Conservation (phyloP, 1,139 yeast genomes). For the Sugiyamaella sp. region DNA sequence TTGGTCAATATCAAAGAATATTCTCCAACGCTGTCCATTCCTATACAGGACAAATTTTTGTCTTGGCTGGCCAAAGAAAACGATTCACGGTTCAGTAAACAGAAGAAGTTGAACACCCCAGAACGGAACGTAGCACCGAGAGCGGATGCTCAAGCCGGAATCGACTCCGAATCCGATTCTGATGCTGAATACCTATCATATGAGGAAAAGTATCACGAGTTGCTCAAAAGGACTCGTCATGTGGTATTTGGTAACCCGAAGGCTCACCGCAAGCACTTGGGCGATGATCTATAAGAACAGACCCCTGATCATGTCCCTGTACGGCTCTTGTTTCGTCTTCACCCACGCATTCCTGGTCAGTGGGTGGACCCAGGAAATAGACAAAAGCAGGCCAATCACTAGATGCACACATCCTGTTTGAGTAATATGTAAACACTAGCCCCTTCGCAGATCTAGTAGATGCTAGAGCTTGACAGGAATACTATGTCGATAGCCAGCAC, state of each 20-base stretch:
- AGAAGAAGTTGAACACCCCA: background rate
- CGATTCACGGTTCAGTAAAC: background rate
- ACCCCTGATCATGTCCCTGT: too few relatives aligned
- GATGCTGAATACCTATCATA: conserved; percentile 40
- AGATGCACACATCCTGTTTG: conserved; percentile 3
- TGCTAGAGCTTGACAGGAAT: too few relatives aligned
- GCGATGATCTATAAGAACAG: conserved; percentile 60
- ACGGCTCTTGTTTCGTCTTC: too few relatives aligned
- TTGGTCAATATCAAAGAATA: conserved; percentile 35
- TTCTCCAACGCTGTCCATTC: conserved; percentile 25
- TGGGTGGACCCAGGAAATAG: background rate
- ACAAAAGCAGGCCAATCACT: too few relatives aligned
- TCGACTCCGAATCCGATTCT: conserved; percentile 33
- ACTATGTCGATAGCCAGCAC: too few relatives aligned
- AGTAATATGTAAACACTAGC: conserved; percentile 7
- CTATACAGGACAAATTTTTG: conserved; percentile 45
- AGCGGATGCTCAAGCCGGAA: conserved; percentile 34
- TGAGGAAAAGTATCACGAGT: conserved; percentile 31
- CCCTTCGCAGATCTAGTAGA: too few relatives aligned
- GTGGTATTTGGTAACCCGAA: conserved; percentile 77
- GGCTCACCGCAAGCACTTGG: conserved; percentile 56
- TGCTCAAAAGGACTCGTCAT: conserved; percentile 57
- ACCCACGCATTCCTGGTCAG: too few relatives aligned
- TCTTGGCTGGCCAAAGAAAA: conserved; percentile 65
- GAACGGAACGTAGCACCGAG: background rate